phyloP scores from a whole-genome alignment of 1,284 basidiomycete species.

The Rhizopogon parksii region DNA sequence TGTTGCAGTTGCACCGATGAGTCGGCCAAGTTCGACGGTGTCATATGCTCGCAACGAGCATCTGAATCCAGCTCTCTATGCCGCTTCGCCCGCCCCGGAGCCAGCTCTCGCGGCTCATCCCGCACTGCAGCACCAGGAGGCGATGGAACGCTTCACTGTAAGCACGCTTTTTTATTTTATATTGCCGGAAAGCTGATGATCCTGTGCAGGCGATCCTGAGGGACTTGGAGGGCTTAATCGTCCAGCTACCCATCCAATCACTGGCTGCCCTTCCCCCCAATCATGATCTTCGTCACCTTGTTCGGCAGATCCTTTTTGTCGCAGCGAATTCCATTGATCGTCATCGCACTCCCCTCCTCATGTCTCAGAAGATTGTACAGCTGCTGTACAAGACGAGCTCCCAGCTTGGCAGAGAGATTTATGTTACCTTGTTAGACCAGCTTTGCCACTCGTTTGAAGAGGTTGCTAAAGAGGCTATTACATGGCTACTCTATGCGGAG shows the following conservation, averaged over 20 bases:
- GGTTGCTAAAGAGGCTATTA: constrained; percentile 94
- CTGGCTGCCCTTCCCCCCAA: constrained; percentile 69
- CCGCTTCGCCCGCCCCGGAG: constrained; percentile 47
- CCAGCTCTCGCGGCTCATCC: constrained; percentile 29
- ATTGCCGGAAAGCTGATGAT: background rate
- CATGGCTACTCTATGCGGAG: constrained; percentile 95
- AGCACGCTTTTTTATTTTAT: constrained; percentile 18
- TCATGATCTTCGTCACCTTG: constrained; percentile 80
- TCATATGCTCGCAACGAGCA: constrained; percentile 45
- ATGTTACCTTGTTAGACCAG: constrained; percentile 82
- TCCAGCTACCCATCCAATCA: constrained; percentile 60
- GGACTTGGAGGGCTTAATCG: constrained; percentile 76
- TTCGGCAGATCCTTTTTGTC: constrained; percentile 76
- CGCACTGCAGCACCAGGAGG: constrained; percentile 56
- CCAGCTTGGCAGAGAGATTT: constrained; percentile 84
- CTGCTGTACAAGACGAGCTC: constrained; percentile 80
- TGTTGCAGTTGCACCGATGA: constrained; percentile 34
- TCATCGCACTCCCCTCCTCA: constrained; percentile 81
- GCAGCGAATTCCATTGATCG: constrained; percentile 74
- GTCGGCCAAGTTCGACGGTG: constrained; percentile 60
- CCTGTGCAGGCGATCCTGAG: constrained; percentile 50
- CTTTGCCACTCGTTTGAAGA: constrained; percentile 88
- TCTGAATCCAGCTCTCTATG: constrained; percentile 37
- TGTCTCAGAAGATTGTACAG: constrained; percentile 93
- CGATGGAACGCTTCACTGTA: constrained; percentile 73